Evolutionary conservation across 257 asterid genomes (phyloP), one percentile per base, ranked within the genome.

Genomic region (Asclepias syriaca): DNA sequence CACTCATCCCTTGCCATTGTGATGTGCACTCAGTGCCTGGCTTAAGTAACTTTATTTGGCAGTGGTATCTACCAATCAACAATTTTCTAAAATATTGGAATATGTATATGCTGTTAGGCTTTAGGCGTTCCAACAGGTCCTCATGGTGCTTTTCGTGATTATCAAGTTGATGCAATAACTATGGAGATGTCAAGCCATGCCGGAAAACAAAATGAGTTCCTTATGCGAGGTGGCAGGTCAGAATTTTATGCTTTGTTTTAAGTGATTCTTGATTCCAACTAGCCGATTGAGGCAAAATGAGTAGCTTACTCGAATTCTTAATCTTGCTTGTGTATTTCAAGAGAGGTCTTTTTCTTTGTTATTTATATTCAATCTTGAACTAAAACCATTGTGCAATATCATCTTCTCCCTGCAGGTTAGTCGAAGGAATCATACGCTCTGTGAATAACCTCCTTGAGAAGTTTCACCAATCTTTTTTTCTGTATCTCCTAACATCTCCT

Each of bases 101-200:
- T 39, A 32, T 65, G 50, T 46, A 50, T 67, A n/a, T 65, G n/a
- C 27, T 77, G 29, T 65, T 84, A 92, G 99, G 99, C 96, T 21
- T 81, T 92, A 68, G 99, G 99, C 73, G 85, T 92, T 78, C 99
- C 98, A 70, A 92, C 99, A 3, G 99, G 99, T 71, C 85, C 98
- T 15, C 99, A 95, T 69, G 97, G 99, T 57, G 96, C 96, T 77
- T 95, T 95, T 85, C 97, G 96, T 78, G 99, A 95, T 80, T 92
- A 83, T 83, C 99, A 94, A 85, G 93, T 94, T 74, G 99, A 95
- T 80, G 90, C 98, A 53, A 83, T 95, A 68, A 95, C 99, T 50
- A 77, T 95, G 87, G 97, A 95, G 78, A 76, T 95, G 77, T 92
- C 91, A 43, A 82, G 85, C 22, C 90, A 87, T 70, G 79, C 82